Evolutionary conservation across 192 early-diverging fungal species (phyloP), one percentile per base, ranked within the genome.

Genomic region (Pilobolus umbonatus): DNA sequence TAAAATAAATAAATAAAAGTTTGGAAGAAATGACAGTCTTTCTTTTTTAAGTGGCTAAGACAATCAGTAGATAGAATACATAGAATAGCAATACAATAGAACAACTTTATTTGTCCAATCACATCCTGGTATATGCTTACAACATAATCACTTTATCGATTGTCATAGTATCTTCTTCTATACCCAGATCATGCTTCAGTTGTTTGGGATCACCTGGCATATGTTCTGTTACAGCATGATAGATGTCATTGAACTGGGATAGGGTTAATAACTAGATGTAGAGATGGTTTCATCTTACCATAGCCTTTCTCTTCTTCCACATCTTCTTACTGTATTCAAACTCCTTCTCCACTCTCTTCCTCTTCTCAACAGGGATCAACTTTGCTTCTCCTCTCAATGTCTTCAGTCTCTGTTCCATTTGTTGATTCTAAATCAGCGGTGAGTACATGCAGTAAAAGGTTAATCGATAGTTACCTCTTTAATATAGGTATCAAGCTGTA

Each of bases 111-210:
- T n/a, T n/a, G n/a, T n/a, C n/a, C n/a, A n/a, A n/a, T n/a, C n/a
- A n/a, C n/a, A n/a, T n/a, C n/a, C n/a, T n/a, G n/a, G n/a, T n/a
- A n/a, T n/a, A n/a, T n/a, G n/a, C n/a, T n/a, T n/a, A n/a, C n/a
- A n/a, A n/a, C n/a, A n/a, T n/a, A n/a, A n/a, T n/a, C n/a, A n/a
- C 47, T n/a, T 49, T n/a, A 30, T 49, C 47, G 30, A 30, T 30
- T 15, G 51, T 17, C 5, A 36, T 7, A 6, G 39, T 24, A 19
- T 57, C 55, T 43, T 57, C 55, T 31, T 57, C 55, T 21, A 57
- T 57, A 11, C 55, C 55, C 43, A 57, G 55, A 0, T 30, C 39
- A 45, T 57, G 40, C 29, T 56, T 56, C 14, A 56, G 17, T 42
- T 39, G 38, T 1, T 1, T 21, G 10, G 42, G 28, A 14, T 21